Base-by-base conservation (phyloP, 306 rosid genomes). In the Prunus salicina region DNA sequence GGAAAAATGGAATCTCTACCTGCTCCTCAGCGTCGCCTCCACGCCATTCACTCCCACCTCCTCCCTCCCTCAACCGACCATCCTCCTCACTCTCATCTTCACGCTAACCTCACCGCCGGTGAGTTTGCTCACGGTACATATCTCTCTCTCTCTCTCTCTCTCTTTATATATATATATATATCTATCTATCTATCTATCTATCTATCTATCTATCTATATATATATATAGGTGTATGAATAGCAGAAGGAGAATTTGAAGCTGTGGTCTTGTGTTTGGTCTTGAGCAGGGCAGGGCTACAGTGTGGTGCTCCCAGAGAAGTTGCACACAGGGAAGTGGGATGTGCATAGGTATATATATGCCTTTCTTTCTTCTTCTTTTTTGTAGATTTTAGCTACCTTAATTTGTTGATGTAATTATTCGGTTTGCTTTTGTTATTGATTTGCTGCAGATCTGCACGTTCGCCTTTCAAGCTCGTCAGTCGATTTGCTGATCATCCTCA, bases 291-390 rank as follows among this genome's bases (percentile, higher is more conserved):
- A 88, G 64, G 93, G 98, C 43, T 88, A 85, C 82, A 86, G 97
- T 76, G 92, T 88, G 64, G 91, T 91, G 52, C 96, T 91, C 83
- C 98, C 98, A 19, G 97, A 91, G 88, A 93, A 91, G 84, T 73
- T 93, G 84, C 88, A 84, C 50, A 89, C 92, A 52, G 98, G 97
- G 69, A 91, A 91, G 70, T 93, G 98, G 98, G 86, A 91, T 55
- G 98, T 91, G n/a, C 82, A 87, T 80, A 88, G 97, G 98, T 89
- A 53, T 34, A 34, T 34, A 34, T 34, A n/a, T 82, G 51, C 47
- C 84, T 50, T 62, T 72, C 46, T 56, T 53, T 72, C 46, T 56
- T 53, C 62, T 49, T 71, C n/a, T 69, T 83, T 65, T 57, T 20
- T 41, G 19, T 16, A 16, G 15, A 55, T 72, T 53, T 75, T 12